phyloP scores from a whole-genome alignment of 169 alveolate species.

The Plasmodium cynomolgi region DNA sequence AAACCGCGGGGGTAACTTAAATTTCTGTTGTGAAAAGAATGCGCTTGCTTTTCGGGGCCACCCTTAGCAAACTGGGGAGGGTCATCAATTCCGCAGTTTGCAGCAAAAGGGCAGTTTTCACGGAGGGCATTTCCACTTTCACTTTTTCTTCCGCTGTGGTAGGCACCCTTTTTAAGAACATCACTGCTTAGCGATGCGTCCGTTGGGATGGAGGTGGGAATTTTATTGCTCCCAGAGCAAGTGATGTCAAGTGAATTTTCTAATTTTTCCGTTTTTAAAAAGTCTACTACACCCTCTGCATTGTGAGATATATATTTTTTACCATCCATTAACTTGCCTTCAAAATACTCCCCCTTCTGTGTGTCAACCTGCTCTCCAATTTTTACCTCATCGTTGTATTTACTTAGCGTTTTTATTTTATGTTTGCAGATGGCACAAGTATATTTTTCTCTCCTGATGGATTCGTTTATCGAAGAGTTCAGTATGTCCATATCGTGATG shows the following conservation, averaged over 20 bases:
- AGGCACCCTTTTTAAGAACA: not conserved
- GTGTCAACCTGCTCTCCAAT: not conserved
- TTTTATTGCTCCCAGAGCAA: not conserved
- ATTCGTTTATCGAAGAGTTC: not conserved
- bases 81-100: not conserved
- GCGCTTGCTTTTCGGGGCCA: not conserved
- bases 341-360: not conserved
- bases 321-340: not conserved
- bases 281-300: not conserved
- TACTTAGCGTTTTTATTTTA: conserved; percentile 37
- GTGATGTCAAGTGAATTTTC: not conserved
- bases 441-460: conserved; percentile 24
- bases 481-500: not conserved
- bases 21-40: not conserved
- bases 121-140: not conserved
- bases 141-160: not conserved
- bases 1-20: not conserved
- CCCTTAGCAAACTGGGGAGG: not conserved
- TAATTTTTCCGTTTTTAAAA: not conserved
- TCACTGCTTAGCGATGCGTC: not conserved
- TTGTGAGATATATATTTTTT: not conserved
- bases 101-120: not conserved
- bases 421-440: conserved; percentile 40
- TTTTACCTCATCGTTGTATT: conserved; percentile 14
- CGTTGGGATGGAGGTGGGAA: not conserved